Evolutionary conservation across 225 moss, liverwort and hornwort genomes (phyloP).

Genomic region (Ulota crispa): DNA sequence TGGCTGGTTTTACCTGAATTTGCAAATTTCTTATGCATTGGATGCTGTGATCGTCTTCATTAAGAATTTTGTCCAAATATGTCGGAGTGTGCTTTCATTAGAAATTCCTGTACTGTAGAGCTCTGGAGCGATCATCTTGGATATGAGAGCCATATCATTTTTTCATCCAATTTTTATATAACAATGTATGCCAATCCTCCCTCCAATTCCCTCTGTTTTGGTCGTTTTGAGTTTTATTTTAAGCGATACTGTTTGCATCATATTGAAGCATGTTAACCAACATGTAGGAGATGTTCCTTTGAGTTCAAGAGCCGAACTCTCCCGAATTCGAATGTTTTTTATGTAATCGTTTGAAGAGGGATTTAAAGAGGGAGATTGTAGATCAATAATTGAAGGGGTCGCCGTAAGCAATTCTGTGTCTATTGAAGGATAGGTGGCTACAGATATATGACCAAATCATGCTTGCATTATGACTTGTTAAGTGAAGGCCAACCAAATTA

Average conservation of each 20-base stretch:
- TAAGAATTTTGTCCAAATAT: not conserved
- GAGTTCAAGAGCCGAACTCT: not conserved
- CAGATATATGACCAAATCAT: not conserved
- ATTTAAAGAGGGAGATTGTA: not conserved
- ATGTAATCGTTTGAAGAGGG: not conserved
- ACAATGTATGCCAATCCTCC: not conserved
- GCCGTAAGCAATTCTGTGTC: not conserved
- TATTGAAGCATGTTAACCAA: not conserved
- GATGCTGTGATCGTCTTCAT: not conserved
- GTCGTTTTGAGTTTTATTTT: not conserved
- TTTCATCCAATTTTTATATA: no score
- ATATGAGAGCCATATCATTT: no score
- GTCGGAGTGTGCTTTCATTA: not conserved
- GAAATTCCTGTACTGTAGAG: not conserved
- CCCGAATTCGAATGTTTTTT: not conserved
- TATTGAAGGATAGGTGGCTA: not conserved
- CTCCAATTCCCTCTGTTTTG: not conserved
- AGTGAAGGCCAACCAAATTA: not conserved
- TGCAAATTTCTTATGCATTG: not conserved
- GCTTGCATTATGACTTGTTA: not conserved
- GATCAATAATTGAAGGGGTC: not conserved
- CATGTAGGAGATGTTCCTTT: not conserved
- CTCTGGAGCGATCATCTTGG: not conserved
- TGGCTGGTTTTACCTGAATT: not conserved
- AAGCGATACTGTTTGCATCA: not conserved